Evolutionary conservation across 805 yeast genomes (phyloP).

Genomic region (Tetrapisispora taiwanensis): DNA sequence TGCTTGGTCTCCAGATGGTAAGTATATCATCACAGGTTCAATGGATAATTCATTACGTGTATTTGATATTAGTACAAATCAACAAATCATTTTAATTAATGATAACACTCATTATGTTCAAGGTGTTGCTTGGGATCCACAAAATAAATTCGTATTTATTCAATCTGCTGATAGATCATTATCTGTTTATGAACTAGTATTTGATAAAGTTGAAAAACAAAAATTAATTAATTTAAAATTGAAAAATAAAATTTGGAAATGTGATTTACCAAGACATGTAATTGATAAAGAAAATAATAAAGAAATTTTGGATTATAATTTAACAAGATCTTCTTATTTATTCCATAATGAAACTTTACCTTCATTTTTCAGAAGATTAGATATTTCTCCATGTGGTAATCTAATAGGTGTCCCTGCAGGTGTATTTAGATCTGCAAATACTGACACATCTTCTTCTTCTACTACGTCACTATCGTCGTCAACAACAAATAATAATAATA

Average conservation of each 20-base stretch:
- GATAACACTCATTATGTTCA: slow-evolving; percentile 88
- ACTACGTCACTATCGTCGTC: too few relatives aligned
- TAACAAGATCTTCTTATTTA: slow-evolving; percentile 18
- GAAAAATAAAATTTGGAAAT: slow-evolving; percentile 38
- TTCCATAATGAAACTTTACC: slow-evolving; percentile 83
- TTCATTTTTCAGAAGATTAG: slow-evolving; percentile 78
- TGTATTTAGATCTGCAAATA: slow-evolving; percentile 32
- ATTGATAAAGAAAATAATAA: background rate
- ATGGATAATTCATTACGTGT: slow-evolving; percentile 80
- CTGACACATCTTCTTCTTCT: slow-evolving; percentile 5
- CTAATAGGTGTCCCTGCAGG: slow-evolving; percentile 75
- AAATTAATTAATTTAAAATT: slow-evolving; percentile 17
- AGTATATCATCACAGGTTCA: slow-evolving; percentile 72
- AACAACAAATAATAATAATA: background rate
- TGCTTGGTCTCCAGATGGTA: slow-evolving; percentile 84
- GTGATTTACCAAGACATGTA: slow-evolving; percentile 2
- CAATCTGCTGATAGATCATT: slow-evolving; percentile 86
- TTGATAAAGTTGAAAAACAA: slow-evolving; percentile 2
- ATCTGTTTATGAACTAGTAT: slow-evolving; percentile 41
- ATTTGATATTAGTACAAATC: slow-evolving; percentile 38
- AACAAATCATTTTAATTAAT: slow-evolving; percentile 30
- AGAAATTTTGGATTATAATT: slow-evolving; percentile 12
- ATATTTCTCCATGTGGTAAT: slow-evolving; percentile 86
- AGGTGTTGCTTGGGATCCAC: slow-evolving; percentile 95
- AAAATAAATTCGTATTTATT: slow-evolving; percentile 63